Evolutionary conservation across 495 filamentous ascomycete genomes (phyloP), one percentile per base, ranked within the genome.

Genomic region (Paragyromitra xinjiangensis): DNA sequence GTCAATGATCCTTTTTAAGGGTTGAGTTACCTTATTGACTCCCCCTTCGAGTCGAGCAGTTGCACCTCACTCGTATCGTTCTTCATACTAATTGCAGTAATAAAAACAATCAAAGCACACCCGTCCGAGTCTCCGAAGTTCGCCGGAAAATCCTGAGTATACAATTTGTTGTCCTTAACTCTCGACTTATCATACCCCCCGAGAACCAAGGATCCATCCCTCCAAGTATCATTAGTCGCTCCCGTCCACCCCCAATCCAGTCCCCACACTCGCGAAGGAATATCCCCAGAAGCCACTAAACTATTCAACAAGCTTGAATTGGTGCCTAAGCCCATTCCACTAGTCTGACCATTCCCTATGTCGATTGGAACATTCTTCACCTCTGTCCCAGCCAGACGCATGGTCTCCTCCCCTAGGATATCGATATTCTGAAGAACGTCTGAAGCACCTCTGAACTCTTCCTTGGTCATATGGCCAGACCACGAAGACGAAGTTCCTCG

Each of bases 181-280:
- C 86, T 87, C 14, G 85, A 84, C 59, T 67, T 42, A 64, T 87
- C 86, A 64, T 85, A 87, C 42, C 85, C 86, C 6, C 86, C 86
- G 9, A 87, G 80, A 11, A 87, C 84, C 12, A 86, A 50, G 6
- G 56, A 79, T 0, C 86, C 86, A 67, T 87, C 84, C 56, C 84
- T 81, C 72, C 81, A 78, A 0, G 55, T 64, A 5, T 69, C 26
- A 2, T 69, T 26, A 12, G 79, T 78, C 37, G 81, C 82, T 58
- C 85, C 84, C 61, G 81, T 82, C n/a, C 82, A 82, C 6, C 86
- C 86, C 81, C 81, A 85, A 77, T 85, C 87, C 24, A 84, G 71
- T 3, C 83, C 83, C 83, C 81, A 87, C 9, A 83, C 82, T 3
- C 81, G 74, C 0, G 84, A 85, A 2, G 81, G 71, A 53, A 87